Base-by-base conservation (phyloP, 257 asterid species). In the Vinca minor region DNA sequence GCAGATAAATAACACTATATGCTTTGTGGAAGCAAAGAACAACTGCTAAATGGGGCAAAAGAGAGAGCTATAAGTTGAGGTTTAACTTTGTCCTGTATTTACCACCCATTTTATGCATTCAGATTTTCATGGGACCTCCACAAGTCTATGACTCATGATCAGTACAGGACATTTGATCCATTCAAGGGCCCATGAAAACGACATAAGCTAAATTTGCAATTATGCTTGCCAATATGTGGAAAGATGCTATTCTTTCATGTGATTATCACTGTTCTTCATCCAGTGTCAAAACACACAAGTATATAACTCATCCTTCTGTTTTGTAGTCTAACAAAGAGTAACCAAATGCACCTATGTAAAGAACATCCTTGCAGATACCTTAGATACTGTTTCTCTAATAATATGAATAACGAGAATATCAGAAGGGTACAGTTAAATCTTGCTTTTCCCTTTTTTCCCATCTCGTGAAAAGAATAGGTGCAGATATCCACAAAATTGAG, bases 251-350 rank as follows among this genome's bases (percentile, higher is more conserved):
- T 1, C 34, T 59, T 59, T 59, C 45, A 41, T 21, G 20, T 21
- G 25, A 35, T 58, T 38, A 59, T 48, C 32, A 59, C 49, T 11
- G n/a, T 20, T 59, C 49, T 56, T 59, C 45, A 35, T 44, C 49
- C 12, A 8, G 35, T 21, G n/a, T 38, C 9, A 11, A 55, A 8
- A 34, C 32, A 2, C 10, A 26, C 1, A 2, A 1, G 10, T 25
- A 23, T 60, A 0, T 17, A 60, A 39, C 47, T 60, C 36, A 23
- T 13, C 9, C 21, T 60, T 60, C 32, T 18, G 20, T 45, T 45
- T 32, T n/a, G n/a, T n/a, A 1, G 25, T 52, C 28, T 13, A 9
- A 0, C 7, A 52, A 9, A 13, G 31, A 52, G 25, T 4, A 46
- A 23, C 31, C 28, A 26, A 1, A 41, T 60, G 50, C 23, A 0